Percentiles rank a stretch among this genome's conserved stretches.
Conservation (phyloP, 1,284 basidiomycete genomes). For the Cystobasidiaceae sp. region DNA sequence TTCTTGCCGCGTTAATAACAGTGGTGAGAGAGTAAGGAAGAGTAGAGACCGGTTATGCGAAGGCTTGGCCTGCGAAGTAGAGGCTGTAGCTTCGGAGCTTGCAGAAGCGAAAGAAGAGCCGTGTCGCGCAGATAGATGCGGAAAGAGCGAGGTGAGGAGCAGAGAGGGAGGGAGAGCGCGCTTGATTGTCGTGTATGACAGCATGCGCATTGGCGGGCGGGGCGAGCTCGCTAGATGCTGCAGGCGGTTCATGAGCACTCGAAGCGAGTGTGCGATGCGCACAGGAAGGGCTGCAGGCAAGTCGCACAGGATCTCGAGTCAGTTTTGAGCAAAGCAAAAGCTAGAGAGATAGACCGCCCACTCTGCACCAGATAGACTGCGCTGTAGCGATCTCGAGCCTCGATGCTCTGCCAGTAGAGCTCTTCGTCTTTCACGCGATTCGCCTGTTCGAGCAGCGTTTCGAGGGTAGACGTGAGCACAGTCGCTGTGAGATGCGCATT, state of each 20-base stretch:
- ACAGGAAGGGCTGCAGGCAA: slow-evolving; percentile 17
- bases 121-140: slow-evolving; percentile 35
- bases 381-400: slow-evolving; percentile 32
- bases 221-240: slow-evolving; percentile 15
- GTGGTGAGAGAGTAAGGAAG: slow-evolving; percentile 40
- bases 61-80: background rate
- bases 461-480: slow-evolving; percentile 25
- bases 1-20: slow-evolving; percentile 40
- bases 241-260: slow-evolving; percentile 19
- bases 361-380: slow-evolving; percentile 33
- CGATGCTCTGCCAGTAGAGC: slow-evolving; percentile 35
- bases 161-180: slow-evolving; percentile 37
- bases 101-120: slow-evolving; percentile 24
- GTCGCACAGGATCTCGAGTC: background rate
- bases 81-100: background rate
- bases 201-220: slow-evolving; percentile 8
- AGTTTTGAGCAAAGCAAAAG: background rate
- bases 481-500: slow-evolving; percentile 7
- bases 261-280: slow-evolving; percentile 3
- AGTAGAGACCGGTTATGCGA: slow-evolving; percentile 32
- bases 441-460: slow-evolving; percentile 36
- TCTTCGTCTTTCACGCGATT: slow-evolving; percentile 34
- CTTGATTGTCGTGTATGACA: slow-evolving; percentile 18
- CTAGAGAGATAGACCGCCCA: background rate
- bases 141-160: slow-evolving; percentile 41